A percentile compares a stretch with the other conserved stretches of the same genome.
Evolutionary conservation across 495 filamentous ascomycete species (phyloP).

Genomic region (Hypomontagnella monticulosa): DNA sequence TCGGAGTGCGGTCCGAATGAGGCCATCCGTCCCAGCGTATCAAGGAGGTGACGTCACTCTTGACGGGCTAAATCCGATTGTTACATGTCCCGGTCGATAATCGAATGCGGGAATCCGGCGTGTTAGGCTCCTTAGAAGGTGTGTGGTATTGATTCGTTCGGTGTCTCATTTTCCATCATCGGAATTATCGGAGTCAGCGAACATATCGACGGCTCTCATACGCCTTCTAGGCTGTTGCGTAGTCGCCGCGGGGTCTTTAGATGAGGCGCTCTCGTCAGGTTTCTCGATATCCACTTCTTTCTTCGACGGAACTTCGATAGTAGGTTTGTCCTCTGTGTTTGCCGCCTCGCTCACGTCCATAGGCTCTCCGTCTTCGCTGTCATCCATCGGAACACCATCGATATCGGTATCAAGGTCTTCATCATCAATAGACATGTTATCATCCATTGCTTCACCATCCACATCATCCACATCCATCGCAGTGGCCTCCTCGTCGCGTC

Average conservation of each 20-base stretch:
- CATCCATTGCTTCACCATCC: conserved; percentile 63
- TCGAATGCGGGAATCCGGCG: not conserved
- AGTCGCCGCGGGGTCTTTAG: conserved; percentile 21
- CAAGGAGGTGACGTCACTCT: not conserved
- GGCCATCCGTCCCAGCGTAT: not conserved
- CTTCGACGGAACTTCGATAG: conserved; percentile 32
- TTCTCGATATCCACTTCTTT: conserved; percentile 35
- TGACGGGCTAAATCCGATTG: not conserved
- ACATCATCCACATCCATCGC: conserved; percentile 44
- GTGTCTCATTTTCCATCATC: conserved; percentile 47
- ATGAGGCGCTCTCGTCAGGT: not conserved
- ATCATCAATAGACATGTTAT: conserved; percentile 57
- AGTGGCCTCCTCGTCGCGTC: conserved; percentile 32
- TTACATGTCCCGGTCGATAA: not conserved
- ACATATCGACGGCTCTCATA: conserved; percentile 93
- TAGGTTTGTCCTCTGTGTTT: conserved; percentile 46
- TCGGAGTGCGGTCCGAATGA: too few relatives aligned
- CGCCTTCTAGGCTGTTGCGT: conserved; percentile 58
- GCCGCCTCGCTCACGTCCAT: conserved; percentile 48
- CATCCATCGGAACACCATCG: conserved; percentile 60
- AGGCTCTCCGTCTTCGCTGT: conserved; percentile 49
- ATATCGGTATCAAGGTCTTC: conserved; percentile 57
- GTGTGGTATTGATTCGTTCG: not conserved
- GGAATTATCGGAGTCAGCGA: conserved; percentile 70
- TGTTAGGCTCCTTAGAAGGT: not conserved